Evolutionary conservation across 345 rosid species (phyloP), one percentile per base, ranked within the genome.

Genomic region (Melaleuca quinquenervia): DNA sequence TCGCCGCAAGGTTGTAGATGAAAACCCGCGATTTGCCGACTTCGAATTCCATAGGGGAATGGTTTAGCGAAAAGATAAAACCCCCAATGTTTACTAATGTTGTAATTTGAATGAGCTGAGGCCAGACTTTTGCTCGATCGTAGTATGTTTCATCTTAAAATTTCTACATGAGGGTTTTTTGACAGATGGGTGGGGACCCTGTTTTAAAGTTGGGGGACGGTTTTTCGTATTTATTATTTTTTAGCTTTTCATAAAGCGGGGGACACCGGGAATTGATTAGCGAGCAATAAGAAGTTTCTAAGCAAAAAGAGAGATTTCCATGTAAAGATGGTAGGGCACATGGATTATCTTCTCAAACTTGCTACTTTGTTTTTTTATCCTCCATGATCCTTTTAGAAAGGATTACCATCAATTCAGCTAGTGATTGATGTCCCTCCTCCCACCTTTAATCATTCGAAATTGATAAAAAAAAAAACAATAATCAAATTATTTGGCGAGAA

Each of bases 271-370:
- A 83, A 88, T 90, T 85, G 89, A 91, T 87, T 90, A 87, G 86
- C 88, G 90, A 84, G 89, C 86, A 51, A 90, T 87, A 89, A 88
- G 91, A 91, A 89, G 92, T 88, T 90, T 90, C 92, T 86, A 86
- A 64, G 49, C 84, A 88, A 82, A 90, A 45, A 53, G 55, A 84
- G 86, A 88, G 87, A 90, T 85, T 84, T 87, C 85, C 90, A 83
- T 86, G 90, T 89, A 92, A 92, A 87, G 87, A 91, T 89, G 92
- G 91, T 88, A 90, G 93, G 93, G 91, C 86, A 92, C 93, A 90
- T 55, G 86, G 78, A 89, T 90, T 82, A 91, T 91, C 92, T 89
- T 85, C 92, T 86, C 83, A 89, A 88, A 53, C 85, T 84, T 87
- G 90, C 88, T 76, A 88, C 89, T 90, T 88, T 70, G 48, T 88